These are phyloP conservation scores for Clitocybe nebularis DNA, from an alignment of 1,284 basidiomycete genomes.

Conservation along the genomic window DNA sequence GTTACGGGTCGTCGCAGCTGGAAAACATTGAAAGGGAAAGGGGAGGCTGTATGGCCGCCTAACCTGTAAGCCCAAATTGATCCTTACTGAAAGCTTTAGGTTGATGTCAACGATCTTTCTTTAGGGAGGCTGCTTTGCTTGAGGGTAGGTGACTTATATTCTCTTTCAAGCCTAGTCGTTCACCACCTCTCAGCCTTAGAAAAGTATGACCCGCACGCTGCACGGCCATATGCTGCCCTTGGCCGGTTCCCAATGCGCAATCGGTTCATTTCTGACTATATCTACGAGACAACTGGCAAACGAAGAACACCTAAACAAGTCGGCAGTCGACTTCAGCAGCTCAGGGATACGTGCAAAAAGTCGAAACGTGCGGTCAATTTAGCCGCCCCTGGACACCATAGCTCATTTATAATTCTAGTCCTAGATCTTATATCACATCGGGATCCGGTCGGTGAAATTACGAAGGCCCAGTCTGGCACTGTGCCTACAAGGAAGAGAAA, in stretches of 20 bases:
- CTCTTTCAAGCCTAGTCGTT: constrained; percentile 3
- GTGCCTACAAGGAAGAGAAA: no score
- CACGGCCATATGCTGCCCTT: constrained; percentile 37
- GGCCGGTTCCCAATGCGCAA: constrained; percentile 54
- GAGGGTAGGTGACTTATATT: constrained; percentile 35
- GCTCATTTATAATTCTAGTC: constrained; percentile 18
- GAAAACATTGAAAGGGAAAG: constrained; percentile 55
- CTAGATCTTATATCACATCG: constrained; percentile 28
- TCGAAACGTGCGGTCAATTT: constrained; percentile 29
- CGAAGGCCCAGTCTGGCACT: no score
- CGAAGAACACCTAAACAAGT: constrained; percentile 57
- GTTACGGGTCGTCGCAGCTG: constrained; percentile 44
- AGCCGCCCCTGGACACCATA: constrained; percentile 6
- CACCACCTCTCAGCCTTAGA: constrained; percentile 35
- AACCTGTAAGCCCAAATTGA: constrained; percentile 32
- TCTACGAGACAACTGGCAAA: constrained; percentile 48
- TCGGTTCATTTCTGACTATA: constrained; percentile 56
- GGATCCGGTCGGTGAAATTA: constrained; percentile 7
- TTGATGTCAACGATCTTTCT: constrained; percentile 6
- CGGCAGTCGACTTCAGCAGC: constrained; percentile 58
- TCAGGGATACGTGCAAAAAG: constrained; percentile 53
- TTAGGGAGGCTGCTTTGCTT: constrained; percentile 50
- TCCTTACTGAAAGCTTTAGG: constrained; percentile 5
- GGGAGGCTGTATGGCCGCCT: constrained; percentile 60
- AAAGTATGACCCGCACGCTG: constrained; percentile 43